Evolutionary conservation across 805 yeast species (phyloP).

Genomic region (Saccharomycopsis sp.): DNA sequence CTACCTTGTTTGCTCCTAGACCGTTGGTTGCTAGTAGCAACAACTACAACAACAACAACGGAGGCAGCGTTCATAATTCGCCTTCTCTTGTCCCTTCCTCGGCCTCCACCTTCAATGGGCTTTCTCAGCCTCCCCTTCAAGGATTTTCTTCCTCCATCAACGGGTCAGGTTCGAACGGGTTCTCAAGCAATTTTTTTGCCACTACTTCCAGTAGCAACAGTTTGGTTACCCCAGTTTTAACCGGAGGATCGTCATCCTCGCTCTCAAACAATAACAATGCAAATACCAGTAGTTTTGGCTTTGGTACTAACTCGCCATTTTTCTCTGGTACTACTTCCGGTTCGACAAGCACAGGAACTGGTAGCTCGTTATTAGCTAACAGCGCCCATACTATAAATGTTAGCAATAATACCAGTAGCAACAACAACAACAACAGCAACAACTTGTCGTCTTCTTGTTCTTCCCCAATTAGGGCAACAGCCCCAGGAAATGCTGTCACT

Average conservation of each 20-base stretch:
- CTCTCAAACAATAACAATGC: not conserved
- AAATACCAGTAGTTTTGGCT: not conserved
- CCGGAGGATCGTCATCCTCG: not conserved
- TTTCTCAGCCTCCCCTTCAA: not conserved
- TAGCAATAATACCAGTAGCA: not conserved
- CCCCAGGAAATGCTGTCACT: not conserved
- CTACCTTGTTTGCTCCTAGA: conserved; percentile 12
- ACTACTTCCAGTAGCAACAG: not conserved
- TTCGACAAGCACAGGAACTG: not conserved
- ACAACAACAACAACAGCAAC: not conserved
- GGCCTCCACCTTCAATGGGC: not conserved
- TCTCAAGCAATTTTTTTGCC: not conserved
- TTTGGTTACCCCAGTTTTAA: not conserved
- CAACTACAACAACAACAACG: not conserved
- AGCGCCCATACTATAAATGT: too few relatives aligned
- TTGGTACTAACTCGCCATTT: not conserved
- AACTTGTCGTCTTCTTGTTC: not conserved
- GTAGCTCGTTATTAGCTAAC: not conserved
- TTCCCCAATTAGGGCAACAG: not conserved
- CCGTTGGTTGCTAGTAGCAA: conserved; percentile 2
- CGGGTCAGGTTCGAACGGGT: not conserved
- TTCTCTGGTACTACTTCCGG: not conserved
- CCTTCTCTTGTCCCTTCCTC: not conserved
- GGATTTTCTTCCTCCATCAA: not conserved
- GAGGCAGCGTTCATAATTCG: not conserved